Evolutionary conservation across 2,329 filamentous ascomycete species (phyloP).

Genomic region (Gnomoniopsis sp.): DNA sequence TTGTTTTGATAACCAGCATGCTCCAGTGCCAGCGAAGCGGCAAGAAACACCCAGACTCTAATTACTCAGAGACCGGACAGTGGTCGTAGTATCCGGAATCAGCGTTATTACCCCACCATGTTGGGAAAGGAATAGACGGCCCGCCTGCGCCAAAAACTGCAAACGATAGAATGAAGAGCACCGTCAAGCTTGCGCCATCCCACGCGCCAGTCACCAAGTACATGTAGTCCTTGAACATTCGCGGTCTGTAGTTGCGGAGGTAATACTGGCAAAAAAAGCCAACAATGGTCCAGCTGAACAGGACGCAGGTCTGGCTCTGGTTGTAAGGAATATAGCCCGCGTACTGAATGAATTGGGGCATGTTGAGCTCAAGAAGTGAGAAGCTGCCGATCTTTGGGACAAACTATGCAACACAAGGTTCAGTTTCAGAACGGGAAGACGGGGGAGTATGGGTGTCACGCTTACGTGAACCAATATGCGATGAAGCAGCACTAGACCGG

Average conservation of each 20-base stretch:
- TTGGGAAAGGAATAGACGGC: constrained; percentile 40
- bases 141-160: constrained; percentile 53
- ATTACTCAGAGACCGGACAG: constrained; percentile 37
- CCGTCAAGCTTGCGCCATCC: constrained; percentile 46
- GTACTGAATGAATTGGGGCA: constrained; percentile 52
- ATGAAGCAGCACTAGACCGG: constrained; percentile 40
- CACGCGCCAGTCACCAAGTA: constrained; percentile 52
- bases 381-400: constrained; percentile 42
- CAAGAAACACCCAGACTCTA: background rate
- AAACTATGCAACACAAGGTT: constrained; percentile 30
- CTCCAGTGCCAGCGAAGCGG: background rate
- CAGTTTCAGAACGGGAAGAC: background rate
- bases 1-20: background rate
- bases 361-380: constrained; percentile 41
- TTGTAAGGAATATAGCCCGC: constrained; percentile 55
- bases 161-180: constrained; percentile 52
- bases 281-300: constrained; percentile 41
- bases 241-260: constrained; percentile 48
- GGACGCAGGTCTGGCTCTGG: constrained; percentile 51
- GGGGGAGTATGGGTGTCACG: background rate
- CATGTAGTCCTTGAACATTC: constrained; percentile 51
- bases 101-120: constrained; percentile 53
- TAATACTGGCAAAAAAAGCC: constrained; percentile 51
- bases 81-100: constrained; percentile 46
- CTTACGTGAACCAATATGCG: constrained; percentile 38